Base-by-base conservation (phyloP, 148 eudicot genomes). In the Nepenthes mirabilis region DNA sequence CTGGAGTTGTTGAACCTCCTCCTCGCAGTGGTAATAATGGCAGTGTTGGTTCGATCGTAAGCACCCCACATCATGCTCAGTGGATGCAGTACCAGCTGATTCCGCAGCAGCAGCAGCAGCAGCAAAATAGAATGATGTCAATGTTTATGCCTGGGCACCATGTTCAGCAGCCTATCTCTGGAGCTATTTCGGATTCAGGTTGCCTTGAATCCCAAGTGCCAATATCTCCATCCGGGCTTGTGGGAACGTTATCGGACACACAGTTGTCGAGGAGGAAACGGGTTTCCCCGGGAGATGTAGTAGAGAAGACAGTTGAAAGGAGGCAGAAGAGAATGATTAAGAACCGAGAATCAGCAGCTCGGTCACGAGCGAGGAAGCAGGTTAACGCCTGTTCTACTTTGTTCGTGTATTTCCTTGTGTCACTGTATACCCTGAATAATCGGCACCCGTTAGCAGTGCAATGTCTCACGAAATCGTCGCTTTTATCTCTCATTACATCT, bases 331-430 rank as follows among this genome's bases (percentile, higher is more conserved):
- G 98, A 64, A 91, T 91, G 98, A 91, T 91, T 47, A 88, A 91
- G 77, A 91, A 91, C 54, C 66, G 98, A 60, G 98, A 91, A 79
- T 91, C 98, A 47, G 98, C 98, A 34, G 98, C 98, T 2, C 77
- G 98, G 59, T 93, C 98, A 35, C 87, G 98, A 75, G 96, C 95
- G 5, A 88, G 98, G 71, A 88, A 89, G 67, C 96, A 88, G 98
- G 98, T 40, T 40, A 40, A 8, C 45, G 45, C 8, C 45, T 3
- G 4, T 3, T 40, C 45, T 40, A 8, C 8, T 40, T 40, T 3
- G 45, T 93, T 36, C 4, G 57, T 57, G 43, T 8, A 50, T 50
- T 23, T 37, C 33, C 36, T 52, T 34, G 32, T 34, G 45, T 40
- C 23, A 23, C 23, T 23, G 23, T 23, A 23, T 23, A 23, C 23